Percentiles rank a stretch among this genome's conserved stretches.
These are phyloP conservation scores for Paraconiothyrium brasiliense DNA, from an alignment of 2,329 filamentous ascomycete species.

Conservation along the genomic window DNA sequence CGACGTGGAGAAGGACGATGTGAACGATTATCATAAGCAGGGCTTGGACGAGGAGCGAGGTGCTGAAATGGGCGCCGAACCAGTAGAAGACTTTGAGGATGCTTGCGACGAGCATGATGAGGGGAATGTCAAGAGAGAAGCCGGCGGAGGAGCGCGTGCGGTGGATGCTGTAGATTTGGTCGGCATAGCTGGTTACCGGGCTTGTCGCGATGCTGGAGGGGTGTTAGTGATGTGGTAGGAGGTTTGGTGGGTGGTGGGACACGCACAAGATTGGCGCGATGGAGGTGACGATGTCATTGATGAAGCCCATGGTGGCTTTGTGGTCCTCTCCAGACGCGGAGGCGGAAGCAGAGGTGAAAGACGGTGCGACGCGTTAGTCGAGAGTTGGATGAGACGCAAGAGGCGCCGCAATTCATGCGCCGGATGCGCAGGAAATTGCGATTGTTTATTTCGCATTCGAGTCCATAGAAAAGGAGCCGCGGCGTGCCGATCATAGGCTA, in stretches of 20 bases:
- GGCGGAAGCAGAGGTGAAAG: neutral
- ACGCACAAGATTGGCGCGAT: slow-evolving; percentile 52
- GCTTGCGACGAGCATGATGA: slow-evolving; percentile 73
- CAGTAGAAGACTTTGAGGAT: slow-evolving; percentile 74
- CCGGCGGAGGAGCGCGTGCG: slow-evolving; percentile 67
- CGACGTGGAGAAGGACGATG: slow-evolving; percentile 67
- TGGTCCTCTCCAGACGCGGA: neutral
- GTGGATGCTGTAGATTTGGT: slow-evolving; percentile 73
- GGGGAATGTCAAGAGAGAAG: slow-evolving; percentile 72
- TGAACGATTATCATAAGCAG: slow-evolving; percentile 69
- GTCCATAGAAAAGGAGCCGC: slow-evolving; percentile 18
- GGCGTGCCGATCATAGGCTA: slow-evolving; percentile 14
- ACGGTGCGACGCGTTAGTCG: neutral
- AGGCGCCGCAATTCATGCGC: neutral
- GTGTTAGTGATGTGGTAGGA: slow-evolving; percentile 16
- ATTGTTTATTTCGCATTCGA: slow-evolving; percentile 1
- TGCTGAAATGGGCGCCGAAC: slow-evolving; percentile 69
- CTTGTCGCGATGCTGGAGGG: slow-evolving; percentile 65
- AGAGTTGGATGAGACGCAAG: neutral
- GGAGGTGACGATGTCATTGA: slow-evolving; percentile 46
- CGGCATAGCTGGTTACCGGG: slow-evolving; percentile 71
- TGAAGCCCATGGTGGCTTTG: slow-evolving; percentile 43
- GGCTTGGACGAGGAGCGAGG: slow-evolving; percentile 67
- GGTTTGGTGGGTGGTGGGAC: neutral
- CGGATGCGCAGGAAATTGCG: neutral